phyloP scores from a whole-genome alignment of 2,329 filamentous ascomycete species.

The Diplodia intermedia region DNA sequence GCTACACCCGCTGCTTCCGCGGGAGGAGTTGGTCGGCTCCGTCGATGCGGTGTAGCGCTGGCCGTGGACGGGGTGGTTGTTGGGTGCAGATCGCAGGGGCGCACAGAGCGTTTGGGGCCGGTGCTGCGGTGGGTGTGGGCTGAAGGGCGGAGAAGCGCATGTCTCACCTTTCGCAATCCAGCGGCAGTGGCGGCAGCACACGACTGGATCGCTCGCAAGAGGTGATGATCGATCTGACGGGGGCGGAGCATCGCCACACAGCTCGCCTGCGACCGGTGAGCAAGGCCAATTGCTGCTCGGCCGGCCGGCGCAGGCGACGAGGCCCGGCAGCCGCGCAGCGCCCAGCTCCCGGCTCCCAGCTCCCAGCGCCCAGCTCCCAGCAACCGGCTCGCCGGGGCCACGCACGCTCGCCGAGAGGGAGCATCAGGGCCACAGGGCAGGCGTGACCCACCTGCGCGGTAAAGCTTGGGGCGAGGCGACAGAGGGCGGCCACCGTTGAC shows the following conservation, averaged over 20 bases:
- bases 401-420: neutral
- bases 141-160: conserved; percentile 21
- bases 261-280: conserved; percentile 6
- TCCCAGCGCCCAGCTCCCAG: neutral
- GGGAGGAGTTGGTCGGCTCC: neutral
- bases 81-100: conserved; percentile 25
- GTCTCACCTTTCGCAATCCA: conserved; percentile 24
- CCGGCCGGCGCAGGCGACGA: neutral
- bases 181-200: conserved; percentile 27
- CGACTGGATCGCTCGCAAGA: neutral
- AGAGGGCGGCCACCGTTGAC: no score
- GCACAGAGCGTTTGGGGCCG: conserved; percentile 16
- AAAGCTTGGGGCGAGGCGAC: conserved; percentile 1
- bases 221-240: conserved; percentile 9
- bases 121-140: neutral
- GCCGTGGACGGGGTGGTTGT: conserved; percentile 1
- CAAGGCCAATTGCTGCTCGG: neutral
- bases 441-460: conserved; percentile 20
- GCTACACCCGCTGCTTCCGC: conserved; percentile 20
- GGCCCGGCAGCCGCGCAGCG: neutral
- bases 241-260: conserved; percentile 4
- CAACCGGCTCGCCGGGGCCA: conserved; percentile 14
- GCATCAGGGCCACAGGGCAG: neutral
- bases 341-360: neutral
- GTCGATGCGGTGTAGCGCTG: conserved; percentile 28